Conservation (phyloP, 2,329 filamentous ascomycete genomes). For the Cordyceps militaris region DNA sequence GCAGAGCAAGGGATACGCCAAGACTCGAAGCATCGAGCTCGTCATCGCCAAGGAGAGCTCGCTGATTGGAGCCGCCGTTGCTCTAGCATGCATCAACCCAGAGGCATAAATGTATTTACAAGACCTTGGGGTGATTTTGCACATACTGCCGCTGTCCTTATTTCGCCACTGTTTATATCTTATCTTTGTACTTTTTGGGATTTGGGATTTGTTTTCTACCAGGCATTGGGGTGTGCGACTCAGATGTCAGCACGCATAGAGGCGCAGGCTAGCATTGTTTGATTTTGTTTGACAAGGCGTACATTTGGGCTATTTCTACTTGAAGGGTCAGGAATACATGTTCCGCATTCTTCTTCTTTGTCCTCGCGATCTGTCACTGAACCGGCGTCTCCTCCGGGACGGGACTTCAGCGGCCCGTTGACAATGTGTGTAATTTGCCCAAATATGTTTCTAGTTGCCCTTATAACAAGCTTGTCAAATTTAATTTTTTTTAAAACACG, state of each 20-base stretch:
- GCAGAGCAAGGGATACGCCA: constrained; percentile 25
- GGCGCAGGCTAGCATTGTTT: constrained; percentile 17
- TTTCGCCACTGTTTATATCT: background rate
- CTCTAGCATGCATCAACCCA: constrained; percentile 42
- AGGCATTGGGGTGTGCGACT: constrained; percentile 12
- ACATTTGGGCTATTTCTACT: constrained; percentile 13
- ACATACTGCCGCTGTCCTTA: constrained; percentile 9
- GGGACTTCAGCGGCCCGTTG: background rate
- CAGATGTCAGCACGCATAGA: constrained; percentile 16
- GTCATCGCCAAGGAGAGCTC: constrained; percentile 68
- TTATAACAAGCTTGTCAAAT: too few species aligned
- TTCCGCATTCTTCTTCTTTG: too few species aligned
- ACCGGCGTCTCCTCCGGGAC: background rate
- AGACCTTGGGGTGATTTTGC: constrained; percentile 4
- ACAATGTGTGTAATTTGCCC: too few species aligned
- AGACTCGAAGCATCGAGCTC: constrained; percentile 46
- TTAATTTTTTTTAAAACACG: too few species aligned
- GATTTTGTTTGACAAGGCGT: constrained; percentile 4
- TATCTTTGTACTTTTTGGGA: background rate
- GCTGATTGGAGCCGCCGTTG: constrained; percentile 67
- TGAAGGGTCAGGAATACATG: constrained; percentile 2
- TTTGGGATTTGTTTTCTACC: background rate
- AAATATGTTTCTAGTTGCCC: too few species aligned
- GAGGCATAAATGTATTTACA: constrained; percentile 13
- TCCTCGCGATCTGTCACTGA: background rate